Evolutionary conservation across 1,284 basidiomycete species (phyloP), one percentile per base, ranked within the genome.

Genomic region (Earliella scabrosa): DNA sequence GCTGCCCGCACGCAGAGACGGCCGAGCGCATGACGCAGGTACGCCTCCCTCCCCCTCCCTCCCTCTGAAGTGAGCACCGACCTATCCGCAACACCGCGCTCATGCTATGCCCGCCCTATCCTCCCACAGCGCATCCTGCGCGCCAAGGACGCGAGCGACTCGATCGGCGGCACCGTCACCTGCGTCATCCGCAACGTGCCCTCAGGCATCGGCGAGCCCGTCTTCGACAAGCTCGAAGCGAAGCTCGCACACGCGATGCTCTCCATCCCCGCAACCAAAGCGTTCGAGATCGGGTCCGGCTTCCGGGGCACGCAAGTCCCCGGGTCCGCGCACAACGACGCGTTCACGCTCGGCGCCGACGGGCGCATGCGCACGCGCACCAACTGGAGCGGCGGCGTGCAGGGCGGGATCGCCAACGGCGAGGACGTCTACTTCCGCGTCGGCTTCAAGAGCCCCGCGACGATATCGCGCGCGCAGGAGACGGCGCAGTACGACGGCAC

Each of bases 211-310:
- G 97, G 97, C 53, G 97, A 99, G 75, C 97, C 97, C 43, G 92
- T 94, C 55, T 99, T 99, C 73, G 96, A 99, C 83, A 99, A 99
- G 79, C 89, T 99, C 71, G 97, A 98, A 75, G 97, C 97, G 31
- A 87, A 88, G 65, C 87, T 99, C 56, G 97, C 86, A 3, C 97
- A 99, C 72, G 97, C 97, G 16, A 99, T 99, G 96, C 85, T 99
- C 55, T 96, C 93, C 58, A 98, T 99, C 69, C 97, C 97, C 31
- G 97, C 97, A 7, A 99, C 97, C 55, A 99, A 99, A 73, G 95
- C 87, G 4, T 99, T 99, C 73, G 97, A 99, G 77, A 90, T 99
- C 64, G 97, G 97, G 45, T 97, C 94, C 24, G 97, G 97, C 29
- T 98, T 99, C 85, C 82, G 87, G 61, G 97, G 97, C 16, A 95